A percentile compares a stretch with the other conserved stretches of the same genome.
Evolutionary conservation across 371 early-diverging fungal species (phyloP).

Genomic region (Mucor lusitanicus): DNA sequence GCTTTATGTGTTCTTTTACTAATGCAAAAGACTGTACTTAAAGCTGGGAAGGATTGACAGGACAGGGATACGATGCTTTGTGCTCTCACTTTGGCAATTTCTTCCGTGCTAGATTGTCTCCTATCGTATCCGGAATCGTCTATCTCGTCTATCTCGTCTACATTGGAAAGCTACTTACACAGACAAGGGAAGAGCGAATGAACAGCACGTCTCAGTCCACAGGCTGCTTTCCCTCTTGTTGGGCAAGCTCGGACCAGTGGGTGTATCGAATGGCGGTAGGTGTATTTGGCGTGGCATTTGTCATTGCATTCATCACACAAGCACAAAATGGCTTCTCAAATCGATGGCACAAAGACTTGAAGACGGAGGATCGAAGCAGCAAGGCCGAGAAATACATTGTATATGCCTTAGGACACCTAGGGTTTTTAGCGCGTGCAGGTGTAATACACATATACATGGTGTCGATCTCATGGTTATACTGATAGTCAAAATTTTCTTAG

Average conservation of each 20-base stretch:
- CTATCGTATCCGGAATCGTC: constrained; percentile 28
- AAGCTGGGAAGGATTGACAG: constrained; percentile 29
- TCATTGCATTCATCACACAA: constrained; percentile 32
- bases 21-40: not conserved
- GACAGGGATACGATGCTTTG: constrained; percentile 26
- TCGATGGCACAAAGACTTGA: constrained; percentile 23
- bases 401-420: constrained; percentile 20
- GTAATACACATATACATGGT: not conserved
- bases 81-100: constrained; percentile 20
- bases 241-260: constrained; percentile 14
- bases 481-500: not conserved
- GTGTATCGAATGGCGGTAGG: constrained; percentile 22
- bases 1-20: too few relatives aligned
- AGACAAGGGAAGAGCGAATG: constrained; percentile 9
- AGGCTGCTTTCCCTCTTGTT: constrained; percentile 29
- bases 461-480: not conserved
- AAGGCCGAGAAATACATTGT: constrained; percentile 11
- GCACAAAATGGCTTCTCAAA: constrained; percentile 16
- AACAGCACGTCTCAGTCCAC: not conserved
- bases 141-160: constrained; percentile 25
- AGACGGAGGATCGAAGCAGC: not conserved
- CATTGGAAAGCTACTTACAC: constrained; percentile 15
- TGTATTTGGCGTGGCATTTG: constrained; percentile 26
- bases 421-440: constrained; percentile 25
- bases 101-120: constrained; percentile 28